phyloP scores from a whole-genome alignment of 805 yeast species.

The Maudiozyma bulderi region DNA sequence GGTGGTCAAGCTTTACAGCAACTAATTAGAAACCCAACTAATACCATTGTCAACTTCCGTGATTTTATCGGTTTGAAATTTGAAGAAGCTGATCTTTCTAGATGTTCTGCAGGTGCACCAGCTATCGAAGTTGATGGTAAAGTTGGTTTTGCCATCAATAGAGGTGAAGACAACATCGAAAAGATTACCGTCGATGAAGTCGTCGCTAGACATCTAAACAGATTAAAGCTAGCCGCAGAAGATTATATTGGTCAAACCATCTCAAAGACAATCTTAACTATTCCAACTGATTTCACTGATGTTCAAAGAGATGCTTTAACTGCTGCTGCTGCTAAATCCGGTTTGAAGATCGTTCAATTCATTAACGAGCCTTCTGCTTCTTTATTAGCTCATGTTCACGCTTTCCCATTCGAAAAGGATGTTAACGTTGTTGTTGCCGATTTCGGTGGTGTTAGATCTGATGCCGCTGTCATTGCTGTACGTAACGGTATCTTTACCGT shows the following conservation, averaged over 20 bases:
- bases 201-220: constrained; percentile 71
- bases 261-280: constrained; percentile 77
- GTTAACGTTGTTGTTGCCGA: constrained; percentile 69
- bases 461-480: constrained; percentile 85
- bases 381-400: constrained; percentile 64
- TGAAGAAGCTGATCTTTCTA: constrained; percentile 57
- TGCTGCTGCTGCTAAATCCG: constrained; percentile 58
- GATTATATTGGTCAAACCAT: constrained; percentile 79
- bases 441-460: constrained; percentile 92
- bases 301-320: constrained; percentile 58
- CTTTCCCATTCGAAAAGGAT: constrained; percentile 32
- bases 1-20: constrained; percentile 95
- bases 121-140: constrained; percentile 41
- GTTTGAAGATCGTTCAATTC: constrained; percentile 72
- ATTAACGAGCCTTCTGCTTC: constrained; percentile 92
- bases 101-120: constrained; percentile 47
- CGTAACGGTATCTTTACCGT: constrained; percentile 92
- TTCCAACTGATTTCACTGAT: constrained; percentile 80
- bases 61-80: constrained; percentile 78
- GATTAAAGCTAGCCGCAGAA: constrained; percentile 79
- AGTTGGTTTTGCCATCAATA: constrained; percentile 53
- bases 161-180: constrained; percentile 41
- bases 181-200: constrained; percentile 65
- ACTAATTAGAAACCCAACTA: constrained; percentile 77
- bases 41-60: constrained; percentile 85